Percentiles rank a stretch among this genome's conserved stretches.
phyloP scores from a whole-genome alignment of 73 alveolate genomes.

The Paramecium biaurelia region DNA sequence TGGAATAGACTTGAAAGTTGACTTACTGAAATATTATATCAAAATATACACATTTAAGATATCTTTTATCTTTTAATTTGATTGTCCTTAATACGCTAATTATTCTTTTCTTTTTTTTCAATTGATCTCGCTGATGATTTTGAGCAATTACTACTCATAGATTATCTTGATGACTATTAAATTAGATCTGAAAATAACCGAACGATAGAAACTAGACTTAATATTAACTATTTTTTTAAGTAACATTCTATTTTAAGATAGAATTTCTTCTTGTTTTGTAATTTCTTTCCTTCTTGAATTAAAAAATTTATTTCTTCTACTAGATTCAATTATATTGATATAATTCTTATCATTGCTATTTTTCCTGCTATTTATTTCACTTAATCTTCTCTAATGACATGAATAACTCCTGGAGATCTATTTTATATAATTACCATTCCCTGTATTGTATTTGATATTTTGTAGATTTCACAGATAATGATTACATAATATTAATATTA shows the following conservation, averaged over 20 bases:
- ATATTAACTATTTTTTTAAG: background rate
- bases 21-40: background rate
- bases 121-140: background rate
- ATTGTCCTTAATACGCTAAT: background rate
- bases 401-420: background rate
- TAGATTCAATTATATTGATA: background rate
- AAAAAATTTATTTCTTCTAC: slow-evolving; percentile 2
- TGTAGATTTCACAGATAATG: background rate
- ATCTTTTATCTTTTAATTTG: background rate
- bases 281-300: slow-evolving; percentile 8
- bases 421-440: background rate
- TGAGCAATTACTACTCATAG: background rate
- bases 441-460: background rate
- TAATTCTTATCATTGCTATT: background rate
- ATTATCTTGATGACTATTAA: background rate
- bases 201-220: background rate
- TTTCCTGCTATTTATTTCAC: background rate
- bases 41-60: background rate
- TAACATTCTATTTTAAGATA: background rate
- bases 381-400: background rate
- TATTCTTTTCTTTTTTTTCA: background rate
- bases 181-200: background rate
- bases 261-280: background rate
- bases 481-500: background rate
- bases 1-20: background rate